Base-by-base conservation (phyloP, 768 basidiomycete genomes). In the Chalciporus pseudorubinellus region DNA sequence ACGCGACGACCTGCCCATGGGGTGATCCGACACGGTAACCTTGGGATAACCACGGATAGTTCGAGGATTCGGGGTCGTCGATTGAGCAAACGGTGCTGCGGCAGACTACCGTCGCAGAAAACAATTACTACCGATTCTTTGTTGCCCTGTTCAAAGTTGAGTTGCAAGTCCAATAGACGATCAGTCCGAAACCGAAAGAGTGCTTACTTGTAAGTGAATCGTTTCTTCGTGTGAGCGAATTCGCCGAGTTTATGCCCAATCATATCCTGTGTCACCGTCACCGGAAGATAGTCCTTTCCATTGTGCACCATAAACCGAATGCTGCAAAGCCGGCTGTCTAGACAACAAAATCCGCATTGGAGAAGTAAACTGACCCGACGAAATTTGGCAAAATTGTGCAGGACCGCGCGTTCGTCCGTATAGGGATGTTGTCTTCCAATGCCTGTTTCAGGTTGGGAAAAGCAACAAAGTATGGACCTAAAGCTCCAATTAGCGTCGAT, bases 181-280 rank as follows among this genome's bases (percentile, higher is more conserved):
- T 12, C 12, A n/a, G n/a, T n/a, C n/a, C n/a, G n/a, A n/a, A n/a
- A n/a, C n/a, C 39, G 20, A 44, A 54, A 49, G 26, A 6, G 41
- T 34, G 84, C 90, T 66, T 66, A 93, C 93, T 83, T 89, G 74
- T 85, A 93, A 28, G 76, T 80, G 69, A 94, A 95, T 48, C 81
- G 81, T 70, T 92, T 94, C 74, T 87, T 85, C 31, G 95, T 98
- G 59, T 85, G 82, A 36, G 92, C 75, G 69, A 98, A 98, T 76
- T 98, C 94, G 47, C 95, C 95, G 46, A 98, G 71, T 69, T 99
- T 99, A 69, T 99, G 95, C 0, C 95, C 95, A 2, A 99, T 92
- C 95, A 98, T 98, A 69, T 98, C 95, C 67, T 95, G 92, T 4
- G 90, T 93, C 57, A 99, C 78, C 39, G 78, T 71, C 36, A 99